phyloP scores from a whole-genome alignment of 2,329 filamentous ascomycete genomes.

The Trichoderma pleuroti region DNA sequence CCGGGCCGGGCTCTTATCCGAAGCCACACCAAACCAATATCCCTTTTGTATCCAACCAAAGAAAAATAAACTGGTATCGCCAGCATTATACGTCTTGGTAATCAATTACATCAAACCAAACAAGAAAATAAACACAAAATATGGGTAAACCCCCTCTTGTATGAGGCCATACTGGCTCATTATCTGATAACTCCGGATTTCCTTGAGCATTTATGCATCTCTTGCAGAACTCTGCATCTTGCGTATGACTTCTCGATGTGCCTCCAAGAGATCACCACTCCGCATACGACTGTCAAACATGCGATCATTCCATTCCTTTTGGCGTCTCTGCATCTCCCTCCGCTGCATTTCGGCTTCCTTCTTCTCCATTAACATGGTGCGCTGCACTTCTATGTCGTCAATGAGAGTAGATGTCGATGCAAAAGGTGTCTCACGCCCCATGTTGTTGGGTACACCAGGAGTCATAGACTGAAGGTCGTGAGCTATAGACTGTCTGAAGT shows the following conservation, averaged over 20 bases:
- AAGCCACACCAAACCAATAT: neutral
- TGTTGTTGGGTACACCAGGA: constrained; percentile 31
- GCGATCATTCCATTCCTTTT: constrained; percentile 57
- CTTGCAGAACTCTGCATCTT: constrained; percentile 63
- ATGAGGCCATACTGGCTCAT: neutral
- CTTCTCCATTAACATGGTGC: constrained; percentile 56
- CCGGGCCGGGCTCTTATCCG: neutral
- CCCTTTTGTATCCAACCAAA: neutral
- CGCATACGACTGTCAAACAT: constrained; percentile 74
- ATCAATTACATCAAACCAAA: neutral
- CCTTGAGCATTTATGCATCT: constrained; percentile 23
- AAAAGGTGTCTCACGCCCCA: constrained; percentile 40
- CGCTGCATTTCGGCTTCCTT: constrained; percentile 60
- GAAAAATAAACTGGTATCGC: neutral
- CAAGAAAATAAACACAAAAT: neutral
- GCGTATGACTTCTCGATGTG: constrained; percentile 75
- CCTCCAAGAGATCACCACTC: constrained; percentile 67
- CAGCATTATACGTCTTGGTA: neutral
- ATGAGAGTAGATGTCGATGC: constrained; percentile 33
- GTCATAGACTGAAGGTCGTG: constrained; percentile 53
- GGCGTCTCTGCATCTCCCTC: constrained; percentile 55
- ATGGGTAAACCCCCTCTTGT: neutral
- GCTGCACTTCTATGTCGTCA: constrained; percentile 48
- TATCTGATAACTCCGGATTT: neutral
- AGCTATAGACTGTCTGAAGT: constrained; percentile 63